These are phyloP conservation scores for Amanita pseudoporphyria DNA, from an alignment of 768 basidiomycete species.

Conservation along the genomic window DNA sequence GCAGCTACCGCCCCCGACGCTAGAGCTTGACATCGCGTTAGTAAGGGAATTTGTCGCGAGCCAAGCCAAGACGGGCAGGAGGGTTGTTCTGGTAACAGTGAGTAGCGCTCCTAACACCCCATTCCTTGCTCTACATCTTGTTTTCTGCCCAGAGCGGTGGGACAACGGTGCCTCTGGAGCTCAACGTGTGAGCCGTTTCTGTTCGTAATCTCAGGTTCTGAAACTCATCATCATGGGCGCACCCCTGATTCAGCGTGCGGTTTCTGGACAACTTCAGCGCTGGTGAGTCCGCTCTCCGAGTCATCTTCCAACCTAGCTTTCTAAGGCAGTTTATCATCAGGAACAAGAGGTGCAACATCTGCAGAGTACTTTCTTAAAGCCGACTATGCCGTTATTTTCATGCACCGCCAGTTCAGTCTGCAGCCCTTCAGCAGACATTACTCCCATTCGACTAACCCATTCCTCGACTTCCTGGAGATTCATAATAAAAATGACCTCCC, in stretches of 20 bases:
- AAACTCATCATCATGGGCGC: not conserved
- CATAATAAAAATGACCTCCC: slow-evolving; percentile 22
- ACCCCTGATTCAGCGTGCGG: slow-evolving; percentile 60
- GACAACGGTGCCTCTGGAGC: slow-evolving; percentile 95
- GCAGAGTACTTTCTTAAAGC: slow-evolving; percentile 95
- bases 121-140: not conserved
- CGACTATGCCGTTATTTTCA: slow-evolving; percentile 96
- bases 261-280: slow-evolving; percentile 99
- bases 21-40: slow-evolving; percentile 55
- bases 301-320: not conserved
- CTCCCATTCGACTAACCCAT: slow-evolving; percentile 96
- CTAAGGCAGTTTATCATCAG: slow-evolving; percentile 25
- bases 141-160: slow-evolving; percentile 71
- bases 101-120: slow-evolving; percentile 22
- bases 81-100: slow-evolving; percentile 92
- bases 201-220: not conserved
- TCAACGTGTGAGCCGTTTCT: slow-evolving; percentile 80
- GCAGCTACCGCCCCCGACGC: slow-evolving; percentile 65
- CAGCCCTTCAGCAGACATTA: slow-evolving; percentile 98
- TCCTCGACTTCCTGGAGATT: slow-evolving; percentile 89
- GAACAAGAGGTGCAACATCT: slow-evolving; percentile 94
- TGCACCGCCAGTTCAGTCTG: slow-evolving; percentile 96
- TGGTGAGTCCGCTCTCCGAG: slow-evolving; percentile 37
- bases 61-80: slow-evolving; percentile 55
- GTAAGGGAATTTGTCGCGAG: slow-evolving; percentile 62